phyloP scores from a whole-genome alignment of 495 filamentous ascomycete species.

The Neurospora sp. region DNA sequence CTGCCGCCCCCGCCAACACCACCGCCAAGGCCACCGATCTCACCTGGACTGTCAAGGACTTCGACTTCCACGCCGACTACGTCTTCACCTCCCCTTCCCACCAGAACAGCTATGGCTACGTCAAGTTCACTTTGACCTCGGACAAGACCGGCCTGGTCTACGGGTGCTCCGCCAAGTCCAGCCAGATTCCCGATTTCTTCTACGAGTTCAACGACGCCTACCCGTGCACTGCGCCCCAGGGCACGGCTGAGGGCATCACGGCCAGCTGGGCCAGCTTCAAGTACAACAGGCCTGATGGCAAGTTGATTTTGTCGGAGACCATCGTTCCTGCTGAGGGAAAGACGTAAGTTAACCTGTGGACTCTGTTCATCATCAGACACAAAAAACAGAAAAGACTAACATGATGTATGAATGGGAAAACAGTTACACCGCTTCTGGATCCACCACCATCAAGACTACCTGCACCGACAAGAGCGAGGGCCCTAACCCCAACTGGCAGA shows the following conservation, averaged over 20 bases:
- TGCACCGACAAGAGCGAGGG: constrained; percentile 26
- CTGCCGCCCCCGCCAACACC: background rate
- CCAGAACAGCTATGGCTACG: constrained; percentile 7
- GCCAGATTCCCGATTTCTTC: constrained; percentile 25
- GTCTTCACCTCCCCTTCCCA: constrained; percentile 6
- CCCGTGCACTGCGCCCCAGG: constrained; percentile 14
- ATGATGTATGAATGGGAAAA: too few relatives aligned
- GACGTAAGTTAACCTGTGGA: too few relatives aligned
- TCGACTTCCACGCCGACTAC: constrained; percentile 7
- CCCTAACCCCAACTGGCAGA: constrained; percentile 29
- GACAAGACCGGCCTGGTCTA: constrained; percentile 15
- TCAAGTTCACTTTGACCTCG: constrained; percentile 22
- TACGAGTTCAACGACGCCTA: constrained; percentile 21
- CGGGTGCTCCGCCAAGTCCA: constrained; percentile 19
- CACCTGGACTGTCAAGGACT: constrained; percentile 1
- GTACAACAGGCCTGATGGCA: constrained; percentile 26
- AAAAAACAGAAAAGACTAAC: too few relatives aligned
- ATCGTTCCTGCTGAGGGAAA: too few relatives aligned
- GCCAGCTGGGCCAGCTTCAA: too few relatives aligned
- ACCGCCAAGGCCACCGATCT: background rate
- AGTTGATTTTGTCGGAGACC: too few relatives aligned
- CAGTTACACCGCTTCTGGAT: constrained; percentile 27
- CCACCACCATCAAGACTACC: constrained; percentile 19
- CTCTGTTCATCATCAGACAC: too few relatives aligned
- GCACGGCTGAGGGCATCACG: too few relatives aligned